Conservation (phyloP, 2,329 filamentous ascomycete species). For the Apiospora saccharicola region DNA sequence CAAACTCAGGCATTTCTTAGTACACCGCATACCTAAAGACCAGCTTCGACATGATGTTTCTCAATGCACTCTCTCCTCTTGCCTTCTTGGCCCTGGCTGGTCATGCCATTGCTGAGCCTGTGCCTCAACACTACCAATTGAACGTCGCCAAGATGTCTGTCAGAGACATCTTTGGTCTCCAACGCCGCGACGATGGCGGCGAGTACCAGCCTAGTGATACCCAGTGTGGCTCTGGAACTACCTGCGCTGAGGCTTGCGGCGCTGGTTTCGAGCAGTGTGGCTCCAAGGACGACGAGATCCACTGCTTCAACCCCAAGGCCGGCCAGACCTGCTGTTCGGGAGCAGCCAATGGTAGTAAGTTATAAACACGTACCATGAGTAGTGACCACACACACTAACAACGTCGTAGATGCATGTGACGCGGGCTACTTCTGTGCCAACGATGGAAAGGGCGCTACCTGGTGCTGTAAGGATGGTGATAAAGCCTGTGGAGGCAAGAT, state of each 20-base stretch:
- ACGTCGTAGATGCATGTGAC: slow-evolving; percentile 63
- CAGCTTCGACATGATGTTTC: slow-evolving; percentile 34
- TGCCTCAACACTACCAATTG: slow-evolving; percentile 36
- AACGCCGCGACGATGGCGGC: slow-evolving; percentile 37
- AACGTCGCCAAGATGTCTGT: slow-evolving; percentile 39
- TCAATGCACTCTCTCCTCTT: slow-evolving; percentile 32
- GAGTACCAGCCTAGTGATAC: slow-evolving; percentile 39
- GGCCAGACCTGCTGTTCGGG: slow-evolving; percentile 62
- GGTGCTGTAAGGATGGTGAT: slow-evolving; percentile 68
- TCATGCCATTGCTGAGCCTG: slow-evolving; percentile 35
- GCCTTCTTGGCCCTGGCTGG: slow-evolving; percentile 36
- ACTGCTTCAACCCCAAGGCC: slow-evolving; percentile 64
- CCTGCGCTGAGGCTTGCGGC: slow-evolving; percentile 45
- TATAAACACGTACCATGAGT: slow-evolving; percentile 39
- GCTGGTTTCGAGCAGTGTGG: slow-evolving; percentile 41
- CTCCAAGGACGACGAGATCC: slow-evolving; percentile 53
- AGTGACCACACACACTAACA: slow-evolving; percentile 30
- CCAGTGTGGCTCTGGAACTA: slow-evolving; percentile 39
- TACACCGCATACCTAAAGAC: neutral
- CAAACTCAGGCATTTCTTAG: neutral
- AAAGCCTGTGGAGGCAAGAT: slow-evolving; percentile 56
- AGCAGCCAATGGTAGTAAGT: slow-evolving; percentile 57
- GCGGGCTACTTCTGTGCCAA: slow-evolving; percentile 69
- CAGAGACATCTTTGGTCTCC: slow-evolving; percentile 37
- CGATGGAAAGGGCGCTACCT: slow-evolving; percentile 57